phyloP scores from a whole-genome alignment of 495 filamentous ascomycete genomes.

The Cairneyella variabilis region DNA sequence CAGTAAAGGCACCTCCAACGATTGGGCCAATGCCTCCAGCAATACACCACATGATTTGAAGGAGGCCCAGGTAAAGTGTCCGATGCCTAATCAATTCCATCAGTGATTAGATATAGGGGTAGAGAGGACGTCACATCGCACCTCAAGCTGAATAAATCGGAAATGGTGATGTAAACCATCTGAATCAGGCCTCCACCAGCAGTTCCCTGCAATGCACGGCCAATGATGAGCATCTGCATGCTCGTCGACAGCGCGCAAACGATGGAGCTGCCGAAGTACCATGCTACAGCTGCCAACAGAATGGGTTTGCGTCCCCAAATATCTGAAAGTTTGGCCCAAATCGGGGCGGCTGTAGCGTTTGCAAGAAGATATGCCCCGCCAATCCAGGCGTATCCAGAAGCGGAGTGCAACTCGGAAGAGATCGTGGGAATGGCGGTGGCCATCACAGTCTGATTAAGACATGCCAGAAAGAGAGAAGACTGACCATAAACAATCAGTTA shows the following conservation, averaged over 20 bases:
- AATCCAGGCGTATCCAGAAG: constrained; percentile 62
- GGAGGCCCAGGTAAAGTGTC: constrained; percentile 25
- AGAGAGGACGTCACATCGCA: constrained; percentile 1
- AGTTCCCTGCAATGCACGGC: constrained; percentile 68
- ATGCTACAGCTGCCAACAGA: constrained; percentile 59
- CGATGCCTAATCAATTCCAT: neutral
- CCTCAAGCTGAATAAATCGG: constrained; percentile 52
- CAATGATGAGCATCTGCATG: constrained; percentile 68
- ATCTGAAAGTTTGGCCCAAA: constrained; percentile 51
- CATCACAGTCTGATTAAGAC: constrained; percentile 55
- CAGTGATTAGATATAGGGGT: no score
- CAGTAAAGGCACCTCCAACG: constrained; percentile 68
- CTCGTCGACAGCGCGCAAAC: constrained; percentile 61
- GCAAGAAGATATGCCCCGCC: constrained; percentile 57
- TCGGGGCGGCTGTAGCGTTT: constrained; percentile 36
- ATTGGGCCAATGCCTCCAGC: constrained; percentile 66
- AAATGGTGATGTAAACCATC: constrained; percentile 69
- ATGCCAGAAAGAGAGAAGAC: constrained; percentile 42
- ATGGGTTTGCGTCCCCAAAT: constrained; percentile 78
- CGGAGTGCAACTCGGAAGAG: constrained; percentile 51
- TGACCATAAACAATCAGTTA: neutral
- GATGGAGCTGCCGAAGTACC: constrained; percentile 60
- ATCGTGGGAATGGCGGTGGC: constrained; percentile 59
- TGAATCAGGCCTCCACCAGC: constrained; percentile 75
- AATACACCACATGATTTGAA: constrained; percentile 63